Evolutionary conservation across 2,329 filamentous ascomycete species (phyloP).

Genomic region (Cladophialophora bantiana): DNA sequence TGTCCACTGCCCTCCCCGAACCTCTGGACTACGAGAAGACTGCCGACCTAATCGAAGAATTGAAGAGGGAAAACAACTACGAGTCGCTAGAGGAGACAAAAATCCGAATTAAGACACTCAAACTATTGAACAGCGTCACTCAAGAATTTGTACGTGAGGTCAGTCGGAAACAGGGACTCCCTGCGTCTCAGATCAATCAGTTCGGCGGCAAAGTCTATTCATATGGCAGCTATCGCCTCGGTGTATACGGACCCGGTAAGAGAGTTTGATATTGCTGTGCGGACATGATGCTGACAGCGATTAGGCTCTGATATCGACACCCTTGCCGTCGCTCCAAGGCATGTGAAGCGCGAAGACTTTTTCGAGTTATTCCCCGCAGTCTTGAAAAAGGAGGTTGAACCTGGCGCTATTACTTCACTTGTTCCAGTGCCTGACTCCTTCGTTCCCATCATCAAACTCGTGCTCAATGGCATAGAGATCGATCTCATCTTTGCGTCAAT

Average conservation of each 20-base stretch:
- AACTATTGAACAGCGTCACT: constrained; percentile 78
- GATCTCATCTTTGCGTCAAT: constrained; percentile 89
- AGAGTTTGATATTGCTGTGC: constrained; percentile 13
- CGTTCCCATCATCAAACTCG: constrained; percentile 97
- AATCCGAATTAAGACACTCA: constrained; percentile 76
- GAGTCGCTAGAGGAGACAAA: constrained; percentile 82
- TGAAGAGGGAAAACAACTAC: constrained; percentile 90
- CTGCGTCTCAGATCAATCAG: constrained; percentile 78
- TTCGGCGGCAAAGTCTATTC: constrained; percentile 93
- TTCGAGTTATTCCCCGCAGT: constrained; percentile 86
- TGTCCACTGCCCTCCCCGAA: constrained; percentile 79
- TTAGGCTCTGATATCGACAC: constrained; percentile 96
- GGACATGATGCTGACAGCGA: neutral
- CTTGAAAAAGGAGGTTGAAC: constrained; percentile 61
- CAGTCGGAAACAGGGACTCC: constrained; percentile 74
- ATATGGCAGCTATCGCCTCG: constrained; percentile 92
- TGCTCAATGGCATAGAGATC: constrained; percentile 88
- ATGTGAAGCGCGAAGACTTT: constrained; percentile 88
- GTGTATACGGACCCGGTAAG: constrained; percentile 82
- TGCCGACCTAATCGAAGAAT: constrained; percentile 79
- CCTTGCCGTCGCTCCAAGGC: constrained; percentile 87
- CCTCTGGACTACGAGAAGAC: constrained; percentile 78
- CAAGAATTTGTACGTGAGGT: constrained; percentile 87
- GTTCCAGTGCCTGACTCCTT: constrained; percentile 87
- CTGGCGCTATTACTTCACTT: constrained; percentile 82